These are phyloP conservation scores for Aureobasidium uvarum DNA, from an alignment of 2,329 filamentous ascomycete genomes.

Conservation along the genomic window DNA sequence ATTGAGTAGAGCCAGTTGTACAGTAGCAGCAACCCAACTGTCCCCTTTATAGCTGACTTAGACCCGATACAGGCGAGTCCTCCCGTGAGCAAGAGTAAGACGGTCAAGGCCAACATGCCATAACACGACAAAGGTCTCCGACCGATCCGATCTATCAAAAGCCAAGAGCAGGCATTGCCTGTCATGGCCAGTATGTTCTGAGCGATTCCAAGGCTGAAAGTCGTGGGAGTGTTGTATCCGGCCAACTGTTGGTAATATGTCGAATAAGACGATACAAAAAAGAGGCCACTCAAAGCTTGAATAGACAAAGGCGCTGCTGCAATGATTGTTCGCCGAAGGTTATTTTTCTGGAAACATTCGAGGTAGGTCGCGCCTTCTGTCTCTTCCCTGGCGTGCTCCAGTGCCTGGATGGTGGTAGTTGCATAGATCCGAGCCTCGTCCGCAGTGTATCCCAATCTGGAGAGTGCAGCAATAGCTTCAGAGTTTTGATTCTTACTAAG, in stretches of 20 bases:
- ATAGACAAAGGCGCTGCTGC: slow-evolving; percentile 42
- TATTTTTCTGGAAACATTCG: slow-evolving; percentile 45
- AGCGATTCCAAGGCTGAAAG: slow-evolving; percentile 44
- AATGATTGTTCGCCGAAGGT: slow-evolving; percentile 45
- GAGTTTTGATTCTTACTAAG: slow-evolving; percentile 25
- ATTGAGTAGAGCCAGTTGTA: slow-evolving; percentile 45
- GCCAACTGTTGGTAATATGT: slow-evolving; percentile 49
- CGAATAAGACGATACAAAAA: slow-evolving; percentile 42
- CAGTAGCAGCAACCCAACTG: slow-evolving; percentile 40
- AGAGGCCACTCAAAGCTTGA: slow-evolving; percentile 40
- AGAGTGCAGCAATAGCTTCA: slow-evolving; percentile 30
- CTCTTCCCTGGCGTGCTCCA: slow-evolving; percentile 40
- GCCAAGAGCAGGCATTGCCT: slow-evolving; percentile 46
- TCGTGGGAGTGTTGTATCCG: slow-evolving; percentile 41
- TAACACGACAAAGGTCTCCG: slow-evolving; percentile 42
- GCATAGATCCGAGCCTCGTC: slow-evolving; percentile 31
- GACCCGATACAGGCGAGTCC: slow-evolving; percentile 36
- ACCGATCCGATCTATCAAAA: slow-evolving; percentile 42
- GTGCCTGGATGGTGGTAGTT: slow-evolving; percentile 35
- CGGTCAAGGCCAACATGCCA: slow-evolving; percentile 39
- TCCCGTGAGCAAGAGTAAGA: slow-evolving; percentile 45
- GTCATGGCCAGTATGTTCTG: slow-evolving; percentile 44
- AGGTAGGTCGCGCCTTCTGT: slow-evolving; percentile 42
- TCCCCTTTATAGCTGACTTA: slow-evolving; percentile 21
- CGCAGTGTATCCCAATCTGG: slow-evolving; percentile 32